Conservation (phyloP, 2,329 filamentous ascomycete genomes). For the Aspergillus sp. region DNA sequence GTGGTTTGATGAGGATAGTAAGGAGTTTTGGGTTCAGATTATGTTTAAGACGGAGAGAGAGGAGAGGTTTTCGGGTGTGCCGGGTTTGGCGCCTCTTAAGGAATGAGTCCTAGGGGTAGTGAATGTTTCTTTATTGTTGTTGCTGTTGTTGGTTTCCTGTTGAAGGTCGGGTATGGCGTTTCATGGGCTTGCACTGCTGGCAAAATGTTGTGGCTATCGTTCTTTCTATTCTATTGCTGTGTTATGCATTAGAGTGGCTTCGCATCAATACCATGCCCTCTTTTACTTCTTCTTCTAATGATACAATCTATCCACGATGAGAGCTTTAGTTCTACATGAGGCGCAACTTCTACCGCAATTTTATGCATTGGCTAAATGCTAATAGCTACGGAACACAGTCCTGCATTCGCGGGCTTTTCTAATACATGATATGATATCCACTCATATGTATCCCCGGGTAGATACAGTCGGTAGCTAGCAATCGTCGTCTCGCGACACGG, state of each 20-base stretch:
- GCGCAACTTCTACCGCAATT: not conserved
- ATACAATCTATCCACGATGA: not conserved
- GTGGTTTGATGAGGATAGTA: slow-evolving; percentile 93
- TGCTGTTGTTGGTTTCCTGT: not conserved
- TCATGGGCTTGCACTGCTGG: not conserved
- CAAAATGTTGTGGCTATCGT: slow-evolving; percentile 8
- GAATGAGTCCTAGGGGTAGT: slow-evolving; percentile 15
- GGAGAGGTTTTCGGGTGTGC: slow-evolving; percentile 75
- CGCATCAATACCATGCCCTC: slow-evolving; percentile 2
- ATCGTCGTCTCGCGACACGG: slow-evolving; percentile 27
- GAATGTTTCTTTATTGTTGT: not conserved
- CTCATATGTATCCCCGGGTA: slow-evolving; percentile 19
- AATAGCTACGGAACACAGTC: not conserved
- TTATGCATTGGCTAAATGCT: not conserved
- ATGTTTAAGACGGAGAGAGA: slow-evolving; percentile 99
- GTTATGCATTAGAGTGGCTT: not conserved
- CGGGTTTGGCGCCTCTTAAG: slow-evolving; percentile 59
- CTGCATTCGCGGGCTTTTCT: slow-evolving; percentile 19
- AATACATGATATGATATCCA: slow-evolving; percentile 10
- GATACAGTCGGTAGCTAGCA: slow-evolving; percentile 18
- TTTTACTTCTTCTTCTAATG: not conserved
- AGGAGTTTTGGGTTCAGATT: slow-evolving; percentile 97
- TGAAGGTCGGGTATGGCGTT: slow-evolving; percentile 5
- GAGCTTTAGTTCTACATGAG: not conserved
- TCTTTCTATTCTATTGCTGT: not conserved